A percentile compares a stretch with the other conserved stretches of the same genome.
These are phyloP conservation scores for Gossypium schwendimanii DNA, from an alignment of 441 rosid genomes.

Conservation along the genomic window DNA sequence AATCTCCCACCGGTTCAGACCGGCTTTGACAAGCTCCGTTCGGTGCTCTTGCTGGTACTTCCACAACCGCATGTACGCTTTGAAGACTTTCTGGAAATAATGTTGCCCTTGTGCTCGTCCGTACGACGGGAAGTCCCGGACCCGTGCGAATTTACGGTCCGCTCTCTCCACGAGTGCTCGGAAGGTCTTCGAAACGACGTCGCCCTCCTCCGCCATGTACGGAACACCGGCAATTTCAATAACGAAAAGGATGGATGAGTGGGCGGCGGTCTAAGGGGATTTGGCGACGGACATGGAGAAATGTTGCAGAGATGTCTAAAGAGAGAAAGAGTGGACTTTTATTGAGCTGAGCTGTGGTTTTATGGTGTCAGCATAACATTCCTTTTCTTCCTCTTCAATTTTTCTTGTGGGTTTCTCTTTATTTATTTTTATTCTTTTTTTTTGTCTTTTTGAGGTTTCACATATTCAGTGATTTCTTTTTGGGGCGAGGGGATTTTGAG, in stretches of 20 bases:
- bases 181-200: conserved; percentile 47
- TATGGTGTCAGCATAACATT: conserved; percentile 20
- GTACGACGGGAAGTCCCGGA: conserved; percentile 70
- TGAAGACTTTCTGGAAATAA: conserved; percentile 74
- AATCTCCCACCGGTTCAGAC: conserved; percentile 86
- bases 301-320: conserved; percentile 9
- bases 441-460: not conserved
- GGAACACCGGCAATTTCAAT: not conserved
- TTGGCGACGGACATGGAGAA: conserved; percentile 29
- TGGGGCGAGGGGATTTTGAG: not conserved
- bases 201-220: conserved; percentile 43
- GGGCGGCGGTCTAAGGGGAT: not conserved
- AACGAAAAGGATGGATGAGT: not conserved
- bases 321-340: conserved; percentile 8
- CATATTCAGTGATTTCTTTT: not conserved
- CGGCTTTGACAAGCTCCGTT: conserved; percentile 55
- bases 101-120: conserved; percentile 48
- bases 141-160: conserved; percentile 77
- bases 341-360: conserved; percentile 21
- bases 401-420: not conserved
- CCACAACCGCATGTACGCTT: conserved; percentile 90
- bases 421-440: not conserved
- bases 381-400: not conserved
- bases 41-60: conserved; percentile 86
- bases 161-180: conserved; percentile 72